Base-by-base conservation (phyloP, 2,329 filamentous ascomycete species). In the Akanthomyces lecanii region DNA sequence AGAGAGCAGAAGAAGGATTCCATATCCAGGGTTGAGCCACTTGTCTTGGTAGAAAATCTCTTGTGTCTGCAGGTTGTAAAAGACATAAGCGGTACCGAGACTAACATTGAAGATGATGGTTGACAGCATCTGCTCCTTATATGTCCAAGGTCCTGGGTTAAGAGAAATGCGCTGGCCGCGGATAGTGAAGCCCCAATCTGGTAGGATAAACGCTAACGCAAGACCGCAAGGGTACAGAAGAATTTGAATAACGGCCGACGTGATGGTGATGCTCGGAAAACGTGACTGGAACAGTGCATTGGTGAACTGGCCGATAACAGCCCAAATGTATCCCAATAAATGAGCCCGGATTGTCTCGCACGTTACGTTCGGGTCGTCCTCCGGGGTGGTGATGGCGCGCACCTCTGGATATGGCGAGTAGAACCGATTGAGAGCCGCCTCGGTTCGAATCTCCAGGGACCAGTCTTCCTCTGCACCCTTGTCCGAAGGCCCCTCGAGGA, bases 41-140 rank as follows among this genome's bases (percentile, higher is more conserved):
- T 38, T 36, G 40, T 65, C 67, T 61, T 52, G 14, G 54, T 66
- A 66, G 21, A 56, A 64, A 65, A 68, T 44, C 59, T 70, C 70
- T 36, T 75, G 74, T 10, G 75, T 73, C 5, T 75, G 68, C 45
- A 76, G 72, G 70, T 75, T 75, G 5, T 68, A 69, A 33, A 74
- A 75, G 14, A 70, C 71, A 60, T 75, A 75, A 11, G 72, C 72
- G 1, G 73, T 75, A 33, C 71, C 72, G 11, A 74, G 74, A 18
- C 72, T 71, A 16, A 75, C 74, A 16, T 75, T 75, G 63, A 71
- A 75, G 0, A 71, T 76, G 60, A 77, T 75, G 0, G 74, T 77
- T 0, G 71, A 67, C 54, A 77, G 74, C 69, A 77, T 74, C 58
- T 77, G 75, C 67, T 78, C 76, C 62, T 77, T 77, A 65, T 73